These are phyloP conservation scores for Kwoniella europaea DNA, from an alignment of 768 basidiomycete species.

Conservation along the genomic window DNA sequence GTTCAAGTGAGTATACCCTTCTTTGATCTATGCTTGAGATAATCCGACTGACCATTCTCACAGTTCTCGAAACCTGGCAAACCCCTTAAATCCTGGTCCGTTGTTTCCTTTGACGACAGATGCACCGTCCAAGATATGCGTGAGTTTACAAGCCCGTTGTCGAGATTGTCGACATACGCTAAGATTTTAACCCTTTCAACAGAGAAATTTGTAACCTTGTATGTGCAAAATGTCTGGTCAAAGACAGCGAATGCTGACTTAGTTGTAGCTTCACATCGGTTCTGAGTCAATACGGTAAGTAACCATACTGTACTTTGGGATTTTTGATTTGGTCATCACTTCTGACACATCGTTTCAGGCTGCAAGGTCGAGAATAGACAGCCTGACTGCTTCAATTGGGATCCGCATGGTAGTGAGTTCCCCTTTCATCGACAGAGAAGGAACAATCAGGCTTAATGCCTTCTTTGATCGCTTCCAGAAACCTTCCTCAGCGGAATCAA, in stretches of 20 bases:
- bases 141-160: constrained; percentile 5
- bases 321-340: background rate
- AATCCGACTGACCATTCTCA: background rate
- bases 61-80: constrained; percentile 38
- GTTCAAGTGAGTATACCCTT: constrained; percentile 24
- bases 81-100: constrained; percentile 44
- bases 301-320: too few species aligned
- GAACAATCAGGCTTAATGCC: too few species aligned
- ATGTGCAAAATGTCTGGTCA: background rate
- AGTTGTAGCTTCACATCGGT: constrained; percentile 22
- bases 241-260: background rate
- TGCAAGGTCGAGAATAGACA: constrained; percentile 43
- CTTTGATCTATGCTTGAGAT: too few species aligned
- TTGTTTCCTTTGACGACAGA: constrained; percentile 46
- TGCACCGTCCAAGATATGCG: constrained; percentile 28
- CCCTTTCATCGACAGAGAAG: too few species aligned
- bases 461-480: background rate
- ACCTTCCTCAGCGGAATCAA: constrained; percentile 26
- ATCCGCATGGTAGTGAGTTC: constrained; percentile 22
- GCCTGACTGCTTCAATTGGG: constrained; percentile 33
- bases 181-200: background rate
- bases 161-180: too few species aligned
- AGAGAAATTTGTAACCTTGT: constrained; percentile 37
- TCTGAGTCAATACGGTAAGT: constrained; percentile 20
- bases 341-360: background rate